Evolutionary conservation across 495 filamentous ascomycete genomes (phyloP).

Genomic region (Podospora conica): DNA sequence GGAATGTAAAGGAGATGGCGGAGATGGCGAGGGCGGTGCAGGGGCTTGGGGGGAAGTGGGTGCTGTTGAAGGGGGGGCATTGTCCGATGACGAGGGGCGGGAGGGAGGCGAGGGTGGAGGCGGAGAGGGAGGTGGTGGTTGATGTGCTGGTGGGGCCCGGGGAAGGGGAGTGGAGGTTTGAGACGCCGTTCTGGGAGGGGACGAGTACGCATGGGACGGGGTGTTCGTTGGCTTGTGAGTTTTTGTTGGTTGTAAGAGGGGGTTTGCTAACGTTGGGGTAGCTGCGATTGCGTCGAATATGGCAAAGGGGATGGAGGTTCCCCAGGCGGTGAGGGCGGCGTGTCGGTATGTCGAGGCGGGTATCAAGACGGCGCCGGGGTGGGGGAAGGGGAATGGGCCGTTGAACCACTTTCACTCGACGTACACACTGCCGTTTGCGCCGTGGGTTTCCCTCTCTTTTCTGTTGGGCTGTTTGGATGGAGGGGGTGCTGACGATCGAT

Average conservation of each 20-base stretch:
- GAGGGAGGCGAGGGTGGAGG: constrained; percentile 44
- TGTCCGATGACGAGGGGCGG: constrained; percentile 64
- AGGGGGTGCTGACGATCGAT: constrained; percentile 10
- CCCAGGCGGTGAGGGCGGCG: constrained; percentile 59
- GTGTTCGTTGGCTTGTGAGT: constrained; percentile 82
- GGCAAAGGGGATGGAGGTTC: constrained; percentile 52
- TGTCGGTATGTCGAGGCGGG: constrained; percentile 78
- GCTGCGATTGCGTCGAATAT: constrained; percentile 86
- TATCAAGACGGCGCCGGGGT: constrained; percentile 65
- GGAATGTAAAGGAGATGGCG: constrained; percentile 55
- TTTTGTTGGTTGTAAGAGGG: background rate
- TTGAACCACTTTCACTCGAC: constrained; percentile 92
- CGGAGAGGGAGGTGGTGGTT: constrained; percentile 59
- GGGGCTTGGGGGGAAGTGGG: constrained; percentile 64
- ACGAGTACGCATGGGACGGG: constrained; percentile 93
- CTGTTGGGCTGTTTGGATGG: background rate
- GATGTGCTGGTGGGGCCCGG: constrained; percentile 61
- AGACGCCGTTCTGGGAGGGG: constrained; percentile 60
- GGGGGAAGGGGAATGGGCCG: constrained; percentile 80
- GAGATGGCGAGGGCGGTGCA: constrained; percentile 61
- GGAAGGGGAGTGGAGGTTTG: constrained; percentile 40
- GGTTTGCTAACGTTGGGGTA: constrained; percentile 18
- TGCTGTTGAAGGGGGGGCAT: constrained; percentile 91
- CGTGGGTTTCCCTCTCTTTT: constrained; percentile 48
- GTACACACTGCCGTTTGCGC: constrained; percentile 71